Percentiles rank a stretch among this genome's conserved stretches.
phyloP scores from a whole-genome alignment of 441 rosid genomes.

The Manihot esculenta region DNA sequence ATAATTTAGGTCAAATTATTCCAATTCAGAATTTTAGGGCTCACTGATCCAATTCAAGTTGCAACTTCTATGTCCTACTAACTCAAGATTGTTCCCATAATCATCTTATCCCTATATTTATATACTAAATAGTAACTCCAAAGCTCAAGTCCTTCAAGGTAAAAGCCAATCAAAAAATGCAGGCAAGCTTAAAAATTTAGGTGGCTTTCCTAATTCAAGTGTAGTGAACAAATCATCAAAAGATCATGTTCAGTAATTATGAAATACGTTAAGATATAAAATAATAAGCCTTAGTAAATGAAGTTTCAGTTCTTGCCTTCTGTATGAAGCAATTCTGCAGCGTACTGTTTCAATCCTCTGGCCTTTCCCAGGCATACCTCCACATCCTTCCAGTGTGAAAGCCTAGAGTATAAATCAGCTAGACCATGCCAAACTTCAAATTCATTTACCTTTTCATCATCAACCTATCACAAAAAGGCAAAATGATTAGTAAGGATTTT shows the following conservation, averaged over 20 bases:
- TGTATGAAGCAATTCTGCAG: slow-evolving; percentile 66
- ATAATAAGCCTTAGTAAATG: slow-evolving; percentile 2
- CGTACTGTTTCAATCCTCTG: slow-evolving; percentile 65
- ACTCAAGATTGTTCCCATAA: background rate
- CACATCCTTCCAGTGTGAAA: slow-evolving; percentile 86
- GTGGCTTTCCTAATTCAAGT: background rate
- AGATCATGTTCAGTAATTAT: background rate
- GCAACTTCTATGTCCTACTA: background rate
- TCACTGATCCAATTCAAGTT: background rate
- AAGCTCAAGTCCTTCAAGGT: background rate
- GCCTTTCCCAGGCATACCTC: slow-evolving; percentile 81
- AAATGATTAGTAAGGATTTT: slow-evolving; percentile 7
- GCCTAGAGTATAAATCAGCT: slow-evolving; percentile 76
- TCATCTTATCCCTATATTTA: background rate
- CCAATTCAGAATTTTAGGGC: too few relatives aligned
- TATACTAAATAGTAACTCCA: background rate
- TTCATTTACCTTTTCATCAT: slow-evolving; percentile 62
- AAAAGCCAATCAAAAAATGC: background rate
- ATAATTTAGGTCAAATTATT: background rate
- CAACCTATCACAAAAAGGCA: slow-evolving; percentile 36
- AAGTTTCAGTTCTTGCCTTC: slow-evolving; percentile 61
- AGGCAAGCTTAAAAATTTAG: background rate
- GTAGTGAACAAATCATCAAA: background rate
- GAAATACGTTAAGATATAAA: background rate
- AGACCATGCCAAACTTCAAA: slow-evolving; percentile 97